phyloP scores from a whole-genome alignment of 106 monocot species.

The Alisma plantagoaquatica region DNA sequence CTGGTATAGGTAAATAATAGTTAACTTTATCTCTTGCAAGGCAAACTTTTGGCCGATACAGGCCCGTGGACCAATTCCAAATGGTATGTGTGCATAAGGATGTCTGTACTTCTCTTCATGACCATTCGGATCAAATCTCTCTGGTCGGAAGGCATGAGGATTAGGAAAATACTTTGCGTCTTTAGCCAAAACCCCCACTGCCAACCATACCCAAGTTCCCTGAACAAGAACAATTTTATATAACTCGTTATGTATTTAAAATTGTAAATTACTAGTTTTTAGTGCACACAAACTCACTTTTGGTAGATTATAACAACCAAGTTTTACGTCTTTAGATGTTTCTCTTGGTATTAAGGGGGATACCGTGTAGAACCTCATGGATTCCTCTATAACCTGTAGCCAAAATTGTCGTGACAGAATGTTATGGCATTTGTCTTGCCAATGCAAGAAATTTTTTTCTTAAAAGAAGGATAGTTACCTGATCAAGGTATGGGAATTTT shows the following conservation, averaged over 20 bases:
- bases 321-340: conserved; percentile 48
- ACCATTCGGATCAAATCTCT: conserved; percentile 57
- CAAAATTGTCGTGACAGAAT: no score
- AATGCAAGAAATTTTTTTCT: neutral
- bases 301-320: conserved; percentile 66
- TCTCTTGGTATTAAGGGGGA: conserved; percentile 86
- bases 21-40: conserved; percentile 68
- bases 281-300: conserved; percentile 53
- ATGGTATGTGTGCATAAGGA: conserved; percentile 83
- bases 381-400: conserved; percentile 65
- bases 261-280: no score
- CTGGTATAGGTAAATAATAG: conserved; percentile 53
- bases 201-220: conserved; percentile 93
- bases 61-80: conserved; percentile 68
- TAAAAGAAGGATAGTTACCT: conserved; percentile 17
- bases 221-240: no score
- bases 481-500: conserved; percentile 78
- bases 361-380: conserved; percentile 74
- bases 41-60: conserved; percentile 89
- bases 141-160: conserved; percentile 60
- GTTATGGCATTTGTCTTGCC: no score
- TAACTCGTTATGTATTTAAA: no score
- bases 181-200: conserved; percentile 68
- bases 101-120: conserved; percentile 64
- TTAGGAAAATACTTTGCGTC: conserved; percentile 65